Evolutionary conservation across 352 stramenopile species (phyloP).

Genomic region (Phytopythium chamaehyphon): DNA sequence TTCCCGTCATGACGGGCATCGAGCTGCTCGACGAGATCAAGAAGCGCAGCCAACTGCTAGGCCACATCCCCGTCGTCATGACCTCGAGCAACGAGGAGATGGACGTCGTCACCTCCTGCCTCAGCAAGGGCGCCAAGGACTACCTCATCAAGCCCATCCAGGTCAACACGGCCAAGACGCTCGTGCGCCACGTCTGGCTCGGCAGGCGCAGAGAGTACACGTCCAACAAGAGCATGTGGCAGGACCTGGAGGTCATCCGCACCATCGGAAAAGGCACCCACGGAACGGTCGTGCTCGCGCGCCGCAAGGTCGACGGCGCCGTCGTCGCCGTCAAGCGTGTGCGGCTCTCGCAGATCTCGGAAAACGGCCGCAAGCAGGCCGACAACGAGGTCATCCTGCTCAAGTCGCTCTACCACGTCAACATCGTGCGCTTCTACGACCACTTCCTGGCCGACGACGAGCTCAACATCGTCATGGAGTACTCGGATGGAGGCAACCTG

Average conservation of each 20-base stretch:
- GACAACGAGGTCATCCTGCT: constrained; percentile 89
- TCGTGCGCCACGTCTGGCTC: constrained; percentile 87
- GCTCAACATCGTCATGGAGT: constrained; percentile 90
- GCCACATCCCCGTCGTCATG: constrained; percentile 89
- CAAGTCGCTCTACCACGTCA: constrained; percentile 87
- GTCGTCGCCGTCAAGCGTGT: constrained; percentile 86
- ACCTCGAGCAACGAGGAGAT: constrained; percentile 89
- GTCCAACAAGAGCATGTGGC: constrained; percentile 74
- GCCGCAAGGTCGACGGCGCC: constrained; percentile 69
- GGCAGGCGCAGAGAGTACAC: constrained; percentile 52
- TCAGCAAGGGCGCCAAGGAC: constrained; percentile 88
- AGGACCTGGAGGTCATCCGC: constrained; percentile 81
- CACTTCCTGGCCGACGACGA: constrained; percentile 84
- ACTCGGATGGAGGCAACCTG: constrained; percentile 79
- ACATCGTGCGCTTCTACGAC: constrained; percentile 89
- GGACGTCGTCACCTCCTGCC: constrained; percentile 85
- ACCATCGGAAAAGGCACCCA: constrained; percentile 87
- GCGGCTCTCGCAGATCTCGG: constrained; percentile 69
- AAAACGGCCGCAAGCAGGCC: constrained; percentile 82
- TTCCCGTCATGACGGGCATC: constrained; percentile 86
- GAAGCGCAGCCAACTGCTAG: constrained; percentile 54
- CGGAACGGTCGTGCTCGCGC: constrained; percentile 76
- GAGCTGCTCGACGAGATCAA: constrained; percentile 83
- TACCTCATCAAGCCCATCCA: constrained; percentile 91
- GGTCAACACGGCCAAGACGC: constrained; percentile 87